Evolutionary conservation across 2,329 filamentous ascomycete species (phyloP), one percentile per base, ranked within the genome.

Genomic region (Neoscytalidium dimidiatum): DNA sequence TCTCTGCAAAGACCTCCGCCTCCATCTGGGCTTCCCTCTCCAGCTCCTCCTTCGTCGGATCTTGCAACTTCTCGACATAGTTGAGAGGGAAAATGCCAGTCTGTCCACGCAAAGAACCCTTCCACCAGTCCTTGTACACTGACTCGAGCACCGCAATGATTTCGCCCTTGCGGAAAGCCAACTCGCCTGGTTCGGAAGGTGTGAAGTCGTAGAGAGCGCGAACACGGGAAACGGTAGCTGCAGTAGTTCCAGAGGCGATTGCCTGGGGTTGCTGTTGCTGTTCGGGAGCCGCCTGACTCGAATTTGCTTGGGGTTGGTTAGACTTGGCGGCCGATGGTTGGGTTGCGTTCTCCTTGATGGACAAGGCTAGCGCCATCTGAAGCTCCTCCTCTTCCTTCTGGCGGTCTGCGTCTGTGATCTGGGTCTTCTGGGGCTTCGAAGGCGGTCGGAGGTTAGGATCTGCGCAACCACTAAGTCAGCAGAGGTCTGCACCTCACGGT

Each of bases 111-210:
- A 99, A 82, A 46, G 94, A 96, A 1, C 95, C 95, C 71, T 96
- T 94, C 95, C 95, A 99, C 95, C 95, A 99, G 78, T 99, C 95
- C 79, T 98, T 99, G 82, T 96, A 99, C 1, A 98, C 95, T 1
- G 94, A 97, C 79, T 98, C 95, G 44, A 99, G 84, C 17, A 99
- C 95, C 1, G 95, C 94, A 77, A 99, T 99, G 44, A 98, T 90
- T 75, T 99, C 95, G 29, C 95, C 94, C 80, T 96, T 97, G 71
- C 94, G 91, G 78, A 99, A 99, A 71, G 96, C 93, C 67, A 99
- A 83, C 81, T 99, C 95, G 53, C 94, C 95, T 0, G 93, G 88
- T 77, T 99, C 95, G 0, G 94, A 96, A 1, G 95, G 94, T 58
- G 91, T 89, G 77, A 99, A 99, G 77, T 99, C 95, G 76, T 92